Conservation (phyloP, 805 yeast genomes). For the Tetrapisispora arboricola region DNA sequence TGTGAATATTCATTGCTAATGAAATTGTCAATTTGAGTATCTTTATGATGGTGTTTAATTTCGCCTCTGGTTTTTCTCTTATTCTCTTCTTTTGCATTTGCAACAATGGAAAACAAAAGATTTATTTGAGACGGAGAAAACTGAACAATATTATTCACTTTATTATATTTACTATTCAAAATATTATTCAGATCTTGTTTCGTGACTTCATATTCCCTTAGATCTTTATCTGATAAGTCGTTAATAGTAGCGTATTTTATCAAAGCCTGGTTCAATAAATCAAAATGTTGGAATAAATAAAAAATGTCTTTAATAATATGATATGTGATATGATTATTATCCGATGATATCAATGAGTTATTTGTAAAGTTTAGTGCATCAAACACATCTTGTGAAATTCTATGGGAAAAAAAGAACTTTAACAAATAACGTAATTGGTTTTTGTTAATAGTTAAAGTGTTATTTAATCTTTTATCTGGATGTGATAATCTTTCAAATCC, state of each 20-base stretch:
- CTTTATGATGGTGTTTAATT: conserved; percentile 16
- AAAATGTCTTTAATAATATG: conserved; percentile 32
- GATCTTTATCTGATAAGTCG: conserved; percentile 21
- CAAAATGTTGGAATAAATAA: conserved; percentile 33
- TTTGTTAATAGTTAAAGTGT: conserved; percentile 27
- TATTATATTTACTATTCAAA: conserved; percentile 30
- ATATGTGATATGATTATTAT: conserved; percentile 28
- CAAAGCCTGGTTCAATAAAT: conserved; percentile 31
- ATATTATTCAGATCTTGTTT: conserved; percentile 29
- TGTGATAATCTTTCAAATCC: conserved; percentile 26
- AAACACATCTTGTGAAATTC: conserved; percentile 29
- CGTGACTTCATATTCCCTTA: conserved; percentile 27
- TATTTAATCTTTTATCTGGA: conserved; percentile 18
- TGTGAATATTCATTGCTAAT: conserved; percentile 22
- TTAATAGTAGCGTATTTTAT: conserved; percentile 26
- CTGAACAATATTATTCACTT: conserved; percentile 32
- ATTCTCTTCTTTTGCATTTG: conserved; percentile 26
- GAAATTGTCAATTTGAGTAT: conserved; percentile 19
- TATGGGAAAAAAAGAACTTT: conserved; percentile 30
- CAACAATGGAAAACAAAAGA: conserved; percentile 29
- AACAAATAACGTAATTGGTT: conserved; percentile 29
- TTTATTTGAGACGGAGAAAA: conserved; percentile 35
- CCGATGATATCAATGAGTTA: conserved; percentile 18
- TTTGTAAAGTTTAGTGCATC: conserved; percentile 28
- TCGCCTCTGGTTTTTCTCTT: conserved; percentile 4